Base-by-base conservation (phyloP, 306 rosid genomes). In the Phaseolus lunatus region DNA sequence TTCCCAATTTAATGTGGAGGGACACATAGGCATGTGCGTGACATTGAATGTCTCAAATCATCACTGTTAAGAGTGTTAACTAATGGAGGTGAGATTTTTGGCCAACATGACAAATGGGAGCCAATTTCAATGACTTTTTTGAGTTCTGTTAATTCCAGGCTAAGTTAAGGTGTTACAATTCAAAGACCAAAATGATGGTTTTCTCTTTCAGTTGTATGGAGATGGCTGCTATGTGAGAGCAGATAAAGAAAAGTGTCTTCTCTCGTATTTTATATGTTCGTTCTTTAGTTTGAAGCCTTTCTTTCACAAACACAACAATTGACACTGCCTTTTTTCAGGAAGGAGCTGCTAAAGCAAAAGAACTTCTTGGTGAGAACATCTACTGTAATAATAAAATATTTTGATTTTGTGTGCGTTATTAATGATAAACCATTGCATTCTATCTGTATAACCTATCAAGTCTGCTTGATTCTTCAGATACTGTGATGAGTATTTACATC, bases 401-500 rank as follows among this genome's bases (percentile, higher is more conserved):
- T 29, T 45, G 29, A 10, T 8, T 52, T 53, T 80, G 22, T 77
- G 20, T 65, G 45, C 33, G 54, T 18, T 45, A 24, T 18, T 45
- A 24, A 18, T 68, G 49, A n/a, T 57, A 10, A 33, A 58, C 49
- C 53, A 31, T 29, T 27, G 78, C 50, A 24, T 33, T 74, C 67
- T 22, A 13, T 77, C 24, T 20, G 35, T 67, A 52, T 71, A 67
- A 61, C 26, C 67, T 56, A 19, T 43, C 20, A 53, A 33, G 72
- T 56, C 24, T 48, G 41, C 61, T 79, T 27, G 64, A 72, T 50
- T 69, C 44, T 81, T 52, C 93, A 96, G 99, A 92, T 80, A 81
- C 88, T 16, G 90, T 93, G 86, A 89, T 96, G 96, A 83, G 66
- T 76, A 89, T 87, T 61, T 90, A 79, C 89, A 83, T 96, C 81